These are phyloP conservation scores for Populus alba DNA, from an alignment of 345 rosid genomes.

Conservation along the genomic window DNA sequence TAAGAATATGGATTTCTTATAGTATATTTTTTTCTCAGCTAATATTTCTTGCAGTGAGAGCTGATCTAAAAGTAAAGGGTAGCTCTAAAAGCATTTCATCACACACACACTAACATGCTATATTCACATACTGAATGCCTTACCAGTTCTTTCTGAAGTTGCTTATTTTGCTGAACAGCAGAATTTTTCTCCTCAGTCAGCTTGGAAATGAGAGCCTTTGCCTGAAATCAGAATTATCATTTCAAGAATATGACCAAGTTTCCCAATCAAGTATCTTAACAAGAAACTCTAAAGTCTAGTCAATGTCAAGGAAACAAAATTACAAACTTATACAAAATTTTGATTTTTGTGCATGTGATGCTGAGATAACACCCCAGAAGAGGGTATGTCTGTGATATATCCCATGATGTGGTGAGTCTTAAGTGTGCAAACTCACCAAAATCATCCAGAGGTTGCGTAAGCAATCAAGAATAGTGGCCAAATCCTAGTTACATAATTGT, in stretches of 20 bases:
- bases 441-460: neutral
- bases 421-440: neutral
- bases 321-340: neutral
- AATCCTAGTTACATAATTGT: neutral
- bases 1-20: neutral
- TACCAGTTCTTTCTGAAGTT: slow-evolving; percentile 72
- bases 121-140: slow-evolving; percentile 9
- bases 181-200: slow-evolving; percentile 59
- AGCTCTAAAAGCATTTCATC: neutral
- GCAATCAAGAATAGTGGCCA: neutral
- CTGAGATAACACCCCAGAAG: neutral
- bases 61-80: neutral
- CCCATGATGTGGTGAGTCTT: neutral
- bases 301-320: neutral
- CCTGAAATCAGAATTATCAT: slow-evolving; percentile 39
- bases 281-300: neutral
- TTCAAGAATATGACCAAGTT: neutral
- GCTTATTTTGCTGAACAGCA: slow-evolving; percentile 42
- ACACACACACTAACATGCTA: neutral
- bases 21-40: too few relatives aligned
- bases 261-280: neutral
- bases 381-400: neutral
- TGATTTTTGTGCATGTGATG: neutral
- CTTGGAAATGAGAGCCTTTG: slow-evolving; percentile 45
- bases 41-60: neutral